These are phyloP conservation scores for Eurotiales sp. DNA, from an alignment of 2,329 filamentous ascomycete species.

Conservation along the genomic window DNA sequence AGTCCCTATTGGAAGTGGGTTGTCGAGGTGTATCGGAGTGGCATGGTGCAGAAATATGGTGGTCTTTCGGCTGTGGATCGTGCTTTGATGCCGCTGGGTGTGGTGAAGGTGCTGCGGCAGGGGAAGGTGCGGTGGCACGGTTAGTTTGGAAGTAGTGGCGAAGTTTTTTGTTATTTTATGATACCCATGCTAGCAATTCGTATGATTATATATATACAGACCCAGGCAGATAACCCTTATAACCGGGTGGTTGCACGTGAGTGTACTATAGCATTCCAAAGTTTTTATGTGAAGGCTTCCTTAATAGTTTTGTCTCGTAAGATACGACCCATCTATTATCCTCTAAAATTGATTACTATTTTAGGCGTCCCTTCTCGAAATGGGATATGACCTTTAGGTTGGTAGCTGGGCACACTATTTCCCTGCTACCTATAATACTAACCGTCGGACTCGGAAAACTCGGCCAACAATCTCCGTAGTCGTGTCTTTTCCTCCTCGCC, in stretches of 20 bases:
- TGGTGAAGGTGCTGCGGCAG: slow-evolving; percentile 40
- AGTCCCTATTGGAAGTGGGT: slow-evolving; percentile 43
- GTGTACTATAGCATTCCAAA: too few relatives aligned
- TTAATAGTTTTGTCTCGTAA: too few relatives aligned
- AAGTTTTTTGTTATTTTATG: neutral
- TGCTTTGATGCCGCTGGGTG: slow-evolving; percentile 40
- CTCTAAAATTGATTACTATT: too few relatives aligned
- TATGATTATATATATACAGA: neutral
- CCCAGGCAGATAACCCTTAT: too few relatives aligned
- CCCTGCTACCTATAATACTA: too few relatives aligned
- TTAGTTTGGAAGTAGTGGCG: slow-evolving; percentile 27
- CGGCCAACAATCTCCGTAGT: slow-evolving; percentile 20
- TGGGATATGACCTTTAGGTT: too few relatives aligned
- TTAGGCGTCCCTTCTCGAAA: too few relatives aligned
- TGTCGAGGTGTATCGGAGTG: slow-evolving; percentile 37
- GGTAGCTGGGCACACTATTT: too few relatives aligned
- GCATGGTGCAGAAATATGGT: slow-evolving; percentile 40
- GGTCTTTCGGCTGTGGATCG: slow-evolving; percentile 38
- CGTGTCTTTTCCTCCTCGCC: slow-evolving; percentile 55
- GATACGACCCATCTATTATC: too few relatives aligned
- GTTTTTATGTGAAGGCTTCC: too few relatives aligned
- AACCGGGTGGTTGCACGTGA: too few relatives aligned
- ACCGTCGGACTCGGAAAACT: slow-evolving; percentile 17
- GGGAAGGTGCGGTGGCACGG: slow-evolving; percentile 42
- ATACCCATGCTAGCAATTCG: neutral